Evolutionary conservation across 2,329 filamentous ascomycete genomes (phyloP).

Genomic region (Lasiodiplodia sp.): DNA sequence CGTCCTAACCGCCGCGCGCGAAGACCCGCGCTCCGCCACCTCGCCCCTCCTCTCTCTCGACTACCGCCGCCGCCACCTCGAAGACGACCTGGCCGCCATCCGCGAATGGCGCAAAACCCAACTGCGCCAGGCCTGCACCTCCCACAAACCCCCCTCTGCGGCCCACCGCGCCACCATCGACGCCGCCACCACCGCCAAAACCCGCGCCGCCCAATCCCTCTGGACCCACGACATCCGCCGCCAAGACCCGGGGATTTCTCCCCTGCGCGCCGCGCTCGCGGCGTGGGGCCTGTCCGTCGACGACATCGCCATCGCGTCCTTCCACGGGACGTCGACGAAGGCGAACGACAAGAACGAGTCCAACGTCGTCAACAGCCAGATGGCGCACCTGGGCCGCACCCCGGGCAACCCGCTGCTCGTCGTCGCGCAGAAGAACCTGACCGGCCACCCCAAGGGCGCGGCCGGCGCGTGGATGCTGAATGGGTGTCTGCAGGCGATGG

Average conservation of each 20-base stretch:
- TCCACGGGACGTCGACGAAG: slow-evolving; percentile 52
- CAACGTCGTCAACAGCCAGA: slow-evolving; percentile 45
- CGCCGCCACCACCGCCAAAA: background rate
- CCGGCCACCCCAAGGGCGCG: slow-evolving; percentile 50
- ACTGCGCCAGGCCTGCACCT: background rate
- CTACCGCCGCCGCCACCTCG: slow-evolving; percentile 39
- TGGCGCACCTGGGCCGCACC: slow-evolving; percentile 45
- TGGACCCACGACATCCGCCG: slow-evolving; percentile 44
- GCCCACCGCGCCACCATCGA: background rate
- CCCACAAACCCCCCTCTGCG: no score
- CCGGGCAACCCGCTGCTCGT: slow-evolving; percentile 44
- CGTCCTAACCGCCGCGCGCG: slow-evolving; percentile 42
- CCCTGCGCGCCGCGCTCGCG: slow-evolving; percentile 45
- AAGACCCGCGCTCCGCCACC: slow-evolving; percentile 31
- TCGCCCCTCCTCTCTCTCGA: slow-evolving; percentile 39
- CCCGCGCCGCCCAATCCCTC: background rate
- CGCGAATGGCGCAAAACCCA: slow-evolving; percentile 25
- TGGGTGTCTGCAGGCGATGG: slow-evolving; percentile 46
- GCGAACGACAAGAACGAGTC: slow-evolving; percentile 52
- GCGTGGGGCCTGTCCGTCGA: slow-evolving; percentile 48
- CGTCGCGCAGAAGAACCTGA: slow-evolving; percentile 49
- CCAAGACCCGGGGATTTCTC: slow-evolving; percentile 40
- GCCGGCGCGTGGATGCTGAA: slow-evolving; percentile 51
- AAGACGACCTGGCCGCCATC: slow-evolving; percentile 32
- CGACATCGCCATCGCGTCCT: slow-evolving; percentile 48